Conservation (phyloP, 768 basidiomycete species). For the Imleria badia region DNA sequence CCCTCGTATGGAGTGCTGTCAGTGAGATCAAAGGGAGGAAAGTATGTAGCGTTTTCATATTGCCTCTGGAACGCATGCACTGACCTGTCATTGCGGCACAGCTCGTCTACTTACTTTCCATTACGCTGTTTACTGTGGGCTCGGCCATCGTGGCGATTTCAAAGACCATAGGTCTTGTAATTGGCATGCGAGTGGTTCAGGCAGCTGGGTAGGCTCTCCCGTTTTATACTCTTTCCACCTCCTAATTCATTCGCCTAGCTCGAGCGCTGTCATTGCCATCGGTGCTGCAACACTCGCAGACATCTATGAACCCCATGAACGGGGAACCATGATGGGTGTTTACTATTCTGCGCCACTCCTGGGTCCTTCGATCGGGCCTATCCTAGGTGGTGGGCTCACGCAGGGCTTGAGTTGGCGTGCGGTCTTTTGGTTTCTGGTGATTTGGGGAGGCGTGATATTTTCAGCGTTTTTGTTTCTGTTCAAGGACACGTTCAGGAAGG, state of each 20-base stretch:
- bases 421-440: slow-evolving; percentile 81
- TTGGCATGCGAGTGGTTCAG: slow-evolving; percentile 68
- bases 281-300: slow-evolving; percentile 75
- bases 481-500: slow-evolving; percentile 80
- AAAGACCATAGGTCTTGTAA: slow-evolving; percentile 53
- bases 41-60: slow-evolving; percentile 32
- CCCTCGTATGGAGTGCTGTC: slow-evolving; percentile 33
- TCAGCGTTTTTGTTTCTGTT: slow-evolving; percentile 67
- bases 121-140: slow-evolving; percentile 52
- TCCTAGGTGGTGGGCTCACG: slow-evolving; percentile 70
- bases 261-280: slow-evolving; percentile 68
- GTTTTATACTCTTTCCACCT: background rate
- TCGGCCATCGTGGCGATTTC: slow-evolving; percentile 60
- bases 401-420: slow-evolving; percentile 75
- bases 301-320: slow-evolving; percentile 70
- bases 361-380: slow-evolving; percentile 66
- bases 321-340: slow-evolving; percentile 79
- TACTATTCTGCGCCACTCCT: slow-evolving; percentile 81
- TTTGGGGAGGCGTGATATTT: slow-evolving; percentile 56
- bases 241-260: slow-evolving; percentile 34
- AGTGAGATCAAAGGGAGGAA: slow-evolving; percentile 70
- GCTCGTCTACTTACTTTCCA: slow-evolving; percentile 56
- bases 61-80: background rate
- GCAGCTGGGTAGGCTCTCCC: slow-evolving; percentile 51
- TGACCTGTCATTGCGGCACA: slow-evolving; percentile 19